Evolutionary conservation across 176 grass and related monocot genomes (phyloP).

Genomic region (Oryza glaberrima): DNA sequence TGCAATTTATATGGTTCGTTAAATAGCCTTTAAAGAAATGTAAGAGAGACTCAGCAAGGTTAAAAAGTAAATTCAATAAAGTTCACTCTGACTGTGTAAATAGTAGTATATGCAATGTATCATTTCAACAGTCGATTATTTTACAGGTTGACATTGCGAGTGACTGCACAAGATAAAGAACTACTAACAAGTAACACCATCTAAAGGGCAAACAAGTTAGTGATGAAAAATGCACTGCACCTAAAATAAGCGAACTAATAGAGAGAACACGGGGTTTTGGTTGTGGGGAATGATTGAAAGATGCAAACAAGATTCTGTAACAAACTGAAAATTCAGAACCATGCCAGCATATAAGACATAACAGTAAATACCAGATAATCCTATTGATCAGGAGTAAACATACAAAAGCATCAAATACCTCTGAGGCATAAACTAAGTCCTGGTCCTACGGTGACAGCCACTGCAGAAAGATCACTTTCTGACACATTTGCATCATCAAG

Average conservation of each 20-base stretch:
- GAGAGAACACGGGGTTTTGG: too few relatives aligned
- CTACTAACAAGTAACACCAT: background rate
- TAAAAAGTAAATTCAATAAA: conserved; percentile 26
- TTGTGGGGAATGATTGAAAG: background rate
- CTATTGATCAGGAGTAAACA: background rate
- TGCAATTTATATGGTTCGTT: conserved; percentile 49
- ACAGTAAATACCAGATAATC: background rate
- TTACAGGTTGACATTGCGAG: background rate
- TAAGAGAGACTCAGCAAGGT: background rate
- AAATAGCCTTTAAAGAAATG: conserved; percentile 4
- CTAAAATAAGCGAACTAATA: background rate
- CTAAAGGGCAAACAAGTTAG: conserved; percentile 7
- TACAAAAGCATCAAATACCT: conserved; percentile 43
- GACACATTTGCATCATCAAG: conserved; percentile 72
- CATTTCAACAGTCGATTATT: background rate
- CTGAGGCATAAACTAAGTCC: conserved; percentile 93
- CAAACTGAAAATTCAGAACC: background rate
- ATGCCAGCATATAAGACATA: conserved; percentile 13
- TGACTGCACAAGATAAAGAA: background rate
- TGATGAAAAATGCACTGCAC: background rate
- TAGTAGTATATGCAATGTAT: background rate
- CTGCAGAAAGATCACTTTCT: conserved; percentile 79
- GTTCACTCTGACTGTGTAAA: conserved; percentile 10
- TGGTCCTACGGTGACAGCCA: conserved; percentile 89
- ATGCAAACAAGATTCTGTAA: background rate